Conservation (phyloP, 148 eudicot genomes). For the Dysphania ambrosioides region DNA sequence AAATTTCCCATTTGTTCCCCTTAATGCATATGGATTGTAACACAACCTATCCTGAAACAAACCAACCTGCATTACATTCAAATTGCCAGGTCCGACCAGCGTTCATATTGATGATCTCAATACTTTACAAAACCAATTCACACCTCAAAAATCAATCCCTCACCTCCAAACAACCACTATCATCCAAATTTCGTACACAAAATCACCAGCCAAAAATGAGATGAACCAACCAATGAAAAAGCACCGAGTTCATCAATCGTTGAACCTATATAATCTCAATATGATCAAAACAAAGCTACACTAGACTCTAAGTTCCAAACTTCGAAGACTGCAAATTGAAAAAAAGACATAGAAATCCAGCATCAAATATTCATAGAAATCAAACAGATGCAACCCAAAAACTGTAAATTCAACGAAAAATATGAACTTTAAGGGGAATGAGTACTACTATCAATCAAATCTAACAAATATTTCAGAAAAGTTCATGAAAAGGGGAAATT, state of each 20-base stretch:
- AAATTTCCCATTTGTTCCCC: too few species aligned
- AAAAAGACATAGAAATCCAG: neutral
- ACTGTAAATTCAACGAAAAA: neutral
- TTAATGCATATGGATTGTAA: too few species aligned
- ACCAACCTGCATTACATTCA: neutral
- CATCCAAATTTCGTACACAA: neutral
- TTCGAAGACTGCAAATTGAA: neutral
- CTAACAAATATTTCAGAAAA: neutral
- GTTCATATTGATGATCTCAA: neutral
- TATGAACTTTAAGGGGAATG: neutral
- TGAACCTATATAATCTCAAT: neutral
- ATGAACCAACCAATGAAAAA: too few species aligned
- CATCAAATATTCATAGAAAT: neutral
- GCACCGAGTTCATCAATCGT: neutral
- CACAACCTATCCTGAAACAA: neutral
- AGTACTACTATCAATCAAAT: conserved; percentile 17
- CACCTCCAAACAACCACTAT: neutral
- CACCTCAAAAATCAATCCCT: neutral
- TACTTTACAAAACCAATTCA: neutral
- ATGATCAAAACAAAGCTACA: neutral
- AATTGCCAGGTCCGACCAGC: neutral
- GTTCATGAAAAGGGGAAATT: neutral
- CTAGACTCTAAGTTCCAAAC: neutral
- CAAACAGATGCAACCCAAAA: neutral
- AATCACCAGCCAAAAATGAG: neutral